Evolutionary conservation across 192 early-diverging fungal genomes (phyloP), one percentile per base, ranked within the genome.

Genomic region (Mortierella antarctica): DNA sequence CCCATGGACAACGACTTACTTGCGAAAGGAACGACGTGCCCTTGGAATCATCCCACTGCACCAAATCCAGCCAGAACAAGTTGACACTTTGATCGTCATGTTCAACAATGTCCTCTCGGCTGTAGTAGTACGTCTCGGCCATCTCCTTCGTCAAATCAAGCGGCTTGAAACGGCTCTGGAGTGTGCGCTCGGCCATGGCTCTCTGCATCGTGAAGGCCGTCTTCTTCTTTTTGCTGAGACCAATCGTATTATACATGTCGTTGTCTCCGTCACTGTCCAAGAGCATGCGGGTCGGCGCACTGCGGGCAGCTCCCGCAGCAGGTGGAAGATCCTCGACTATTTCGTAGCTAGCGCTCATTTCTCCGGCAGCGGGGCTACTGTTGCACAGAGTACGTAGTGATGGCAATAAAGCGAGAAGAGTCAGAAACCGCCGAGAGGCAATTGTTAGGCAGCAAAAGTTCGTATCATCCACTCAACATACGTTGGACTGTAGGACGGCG

Each of bases 41-140:
- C 7, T 68, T 50, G 14, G 71, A 55, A 1, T 69, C 57, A 45
- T 67, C 62, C 63, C 76, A 82, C 40, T 73, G 60, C 4, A 80
- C 53, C n/a, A 84, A 77, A 67, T 88, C 87, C 31, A 84, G 48
- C 87, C 87, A 88, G 48, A 86, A 88, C 56, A 55, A 42, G 54
- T 83, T 83, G 44, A 64, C 49, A n/a, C 56, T 45, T 8, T 40
- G 44, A 18, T 42, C 6, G 1, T 57, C 57, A 55, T 40, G 20
- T 10, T 18, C 56, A 18, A n/a, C 62, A 18, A 62, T 47, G 15
- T 62, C 50, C 42, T 69, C 23, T 46, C 59, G 60, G 5, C 44
- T 47, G 47, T 73, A 77, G 39, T 84, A 84, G 42, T 84, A 71
- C 4, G 83, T 84, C 54, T 84, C 83, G 1, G 63, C 57, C 62